Evolutionary conservation across 164 flowering plant genomes (phyloP), one percentile per base, ranked within the genome.

Genomic region (Vitis rotundifolia): DNA sequence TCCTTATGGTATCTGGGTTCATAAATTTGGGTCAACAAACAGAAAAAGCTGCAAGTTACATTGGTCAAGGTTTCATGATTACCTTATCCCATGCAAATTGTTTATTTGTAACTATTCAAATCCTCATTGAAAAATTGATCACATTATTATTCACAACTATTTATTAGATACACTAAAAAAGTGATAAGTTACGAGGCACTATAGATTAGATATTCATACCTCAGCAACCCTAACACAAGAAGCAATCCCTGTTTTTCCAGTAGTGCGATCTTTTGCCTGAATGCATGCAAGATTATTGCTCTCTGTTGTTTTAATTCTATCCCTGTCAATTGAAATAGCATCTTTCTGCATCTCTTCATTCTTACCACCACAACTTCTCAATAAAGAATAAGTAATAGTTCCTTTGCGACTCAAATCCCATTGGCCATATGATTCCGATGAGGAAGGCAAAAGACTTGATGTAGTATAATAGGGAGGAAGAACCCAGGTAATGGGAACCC

Each of bases 401-500:
- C 92, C 86, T 80, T 78, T 86, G 50, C 71, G 86, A 75, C 75
- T 77, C 61, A 72, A 82, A 75, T 88, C 89, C 79, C 66, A 54
- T 54, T 79, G 78, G 29, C 73, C 68, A 75, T 71, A 69, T n/a
- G 82, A 72, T 65, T 82, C 85, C 15, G 83, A 71, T 52, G 92
- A 79, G 47, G 79, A 75, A 60, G 99, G 97, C 77, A 94, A 85
- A 66, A 87, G 80, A 68, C 80, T 81, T 19, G 89, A 86, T 59
- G 97, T 71, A 37, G 83, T 86, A 75, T 94, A 94, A 74, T 84
- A 76, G 53, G 97, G 95, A 63, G 97, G 99, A 70, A 94, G 89
- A 66, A 94, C 61, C 99, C 99, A 94, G 10, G 99, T 94, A 14
- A 88, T 77, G 63, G 99, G 88, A 72, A 79, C 79, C 68, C 99